Conservation (phyloP, 768 basidiomycete genomes). For the Auricularia heimuer region DNA sequence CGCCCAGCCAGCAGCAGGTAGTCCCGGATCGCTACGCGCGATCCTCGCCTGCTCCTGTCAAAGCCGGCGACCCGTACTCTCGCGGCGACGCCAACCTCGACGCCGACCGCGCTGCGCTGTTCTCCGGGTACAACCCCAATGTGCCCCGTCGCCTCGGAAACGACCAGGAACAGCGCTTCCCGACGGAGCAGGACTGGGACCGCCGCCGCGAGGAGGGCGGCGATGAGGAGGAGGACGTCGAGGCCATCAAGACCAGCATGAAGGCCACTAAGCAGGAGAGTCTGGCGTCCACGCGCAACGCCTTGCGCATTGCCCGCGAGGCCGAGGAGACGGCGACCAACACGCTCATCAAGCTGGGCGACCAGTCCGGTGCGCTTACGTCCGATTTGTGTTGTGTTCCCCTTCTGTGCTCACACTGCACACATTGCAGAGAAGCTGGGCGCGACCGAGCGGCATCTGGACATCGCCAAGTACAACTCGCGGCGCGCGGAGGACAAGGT, state of each 20-base stretch:
- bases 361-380: constrained; percentile 69
- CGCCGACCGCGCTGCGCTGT: constrained; percentile 61
- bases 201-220: not conserved
- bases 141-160: constrained; percentile 51
- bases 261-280: constrained; percentile 85
- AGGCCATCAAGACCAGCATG: constrained; percentile 91
- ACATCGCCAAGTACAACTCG: constrained; percentile 82
- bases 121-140: constrained; percentile 60
- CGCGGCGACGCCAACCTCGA: constrained; percentile 48
- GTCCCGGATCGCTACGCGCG: not conserved
- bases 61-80: constrained; percentile 52
- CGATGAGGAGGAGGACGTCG: constrained; percentile 75
- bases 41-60: constrained; percentile 16
- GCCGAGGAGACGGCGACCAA: constrained; percentile 91
- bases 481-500: constrained; percentile 86
- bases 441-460: constrained; percentile 90
- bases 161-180: constrained; percentile 38
- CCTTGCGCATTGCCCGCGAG: constrained; percentile 85
- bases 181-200: constrained; percentile 38
- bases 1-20: not conserved
- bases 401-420: constrained; percentile 1
- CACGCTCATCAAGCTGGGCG: constrained; percentile 73
- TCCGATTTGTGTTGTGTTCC: not conserved
- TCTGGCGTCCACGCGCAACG: constrained; percentile 82
- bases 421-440: constrained; percentile 62